phyloP scores from a whole-genome alignment of 2,329 filamentous ascomycete genomes.

The Emergomyces pasteurianus region DNA sequence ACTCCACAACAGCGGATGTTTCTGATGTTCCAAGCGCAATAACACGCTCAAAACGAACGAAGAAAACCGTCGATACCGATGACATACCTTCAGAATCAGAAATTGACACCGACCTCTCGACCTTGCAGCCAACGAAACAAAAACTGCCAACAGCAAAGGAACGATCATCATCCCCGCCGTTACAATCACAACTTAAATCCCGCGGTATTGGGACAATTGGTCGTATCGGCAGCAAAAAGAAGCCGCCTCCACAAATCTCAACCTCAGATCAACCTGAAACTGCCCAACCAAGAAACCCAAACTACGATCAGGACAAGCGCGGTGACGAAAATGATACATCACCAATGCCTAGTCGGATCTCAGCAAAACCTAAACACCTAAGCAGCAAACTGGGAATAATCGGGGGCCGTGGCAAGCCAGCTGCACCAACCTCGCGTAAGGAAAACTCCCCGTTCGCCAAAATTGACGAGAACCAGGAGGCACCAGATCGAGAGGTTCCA shows the following conservation, averaged over 20 bases:
- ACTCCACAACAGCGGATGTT: constrained; percentile 4
- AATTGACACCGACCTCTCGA: constrained; percentile 1
- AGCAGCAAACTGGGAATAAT: constrained; percentile 25
- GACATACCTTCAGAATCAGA: constrained; percentile 6
- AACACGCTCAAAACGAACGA: neutral
- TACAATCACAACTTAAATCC: constrained; percentile 7
- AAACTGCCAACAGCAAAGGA: neutral
- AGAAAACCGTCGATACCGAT: neutral
- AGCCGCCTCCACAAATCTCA: constrained; percentile 9
- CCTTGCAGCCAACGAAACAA: constrained; percentile 3
- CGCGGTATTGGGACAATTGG: constrained; percentile 15
- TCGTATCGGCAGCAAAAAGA: constrained; percentile 22
- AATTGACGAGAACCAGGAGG: constrained; percentile 3
- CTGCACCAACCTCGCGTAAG: neutral
- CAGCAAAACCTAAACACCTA: constrained; percentile 12
- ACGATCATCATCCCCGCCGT: neutral
- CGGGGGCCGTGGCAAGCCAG: constrained; percentile 12
- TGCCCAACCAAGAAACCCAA: constrained; percentile 7
- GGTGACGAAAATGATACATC: constrained; percentile 4
- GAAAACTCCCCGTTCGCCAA: neutral
- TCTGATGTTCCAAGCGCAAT: neutral
- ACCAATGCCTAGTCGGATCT: neutral
- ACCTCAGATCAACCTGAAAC: neutral
- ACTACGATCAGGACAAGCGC: constrained; percentile 8
- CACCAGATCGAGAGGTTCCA: neutral